Conservation (phyloP, 495 filamentous ascomycete genomes). For the Tuber borchii region DNA sequence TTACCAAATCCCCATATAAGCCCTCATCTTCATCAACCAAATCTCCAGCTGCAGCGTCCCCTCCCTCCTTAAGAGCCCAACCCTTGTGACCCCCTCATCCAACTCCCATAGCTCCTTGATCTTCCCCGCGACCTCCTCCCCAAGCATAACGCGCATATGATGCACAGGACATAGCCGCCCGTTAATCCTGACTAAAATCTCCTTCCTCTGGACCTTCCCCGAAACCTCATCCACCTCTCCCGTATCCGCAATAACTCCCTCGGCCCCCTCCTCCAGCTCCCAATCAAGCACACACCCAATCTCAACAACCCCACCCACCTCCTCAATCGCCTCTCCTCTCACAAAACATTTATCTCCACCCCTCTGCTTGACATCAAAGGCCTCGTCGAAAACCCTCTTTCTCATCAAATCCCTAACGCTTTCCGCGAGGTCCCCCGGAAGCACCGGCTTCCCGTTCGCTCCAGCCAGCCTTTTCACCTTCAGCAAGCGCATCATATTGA, state of each 20-base stretch:
- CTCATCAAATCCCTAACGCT: slow-evolving; percentile 25
- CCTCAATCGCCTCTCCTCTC: slow-evolving; percentile 42
- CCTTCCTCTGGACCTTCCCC: slow-evolving; percentile 4
- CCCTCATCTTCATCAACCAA: slow-evolving; percentile 38
- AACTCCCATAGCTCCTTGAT: slow-evolving; percentile 25
- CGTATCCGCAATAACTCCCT: background rate
- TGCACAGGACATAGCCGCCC: slow-evolving; percentile 35
- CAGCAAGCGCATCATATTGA: slow-evolving; percentile 10
- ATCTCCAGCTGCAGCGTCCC: slow-evolving; percentile 34
- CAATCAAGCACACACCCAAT: slow-evolving; percentile 35
- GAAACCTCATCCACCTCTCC: background rate
- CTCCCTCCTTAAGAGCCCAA: slow-evolving; percentile 29
- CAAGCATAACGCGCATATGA: slow-evolving; percentile 33
- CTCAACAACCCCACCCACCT: slow-evolving; percentile 46
- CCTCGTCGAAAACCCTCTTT: slow-evolving; percentile 40
- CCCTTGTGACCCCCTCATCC: slow-evolving; percentile 13
- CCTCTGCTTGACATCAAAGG: slow-evolving; percentile 49
- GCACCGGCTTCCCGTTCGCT: slow-evolving; percentile 7
- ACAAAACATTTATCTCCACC: slow-evolving; percentile 2
- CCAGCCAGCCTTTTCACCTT: slow-evolving; percentile 23
- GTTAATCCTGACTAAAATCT: slow-evolving; percentile 16
- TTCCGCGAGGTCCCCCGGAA: slow-evolving; percentile 27
- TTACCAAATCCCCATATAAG: slow-evolving; percentile 36
- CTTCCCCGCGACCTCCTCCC: slow-evolving; percentile 22
- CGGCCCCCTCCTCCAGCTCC: slow-evolving; percentile 8